Percentiles rank a stretch among this genome's conserved stretches.
phyloP scores from a whole-genome alignment of 2,329 filamentous ascomycete genomes.

The Aaosphaeria arxii region DNA sequence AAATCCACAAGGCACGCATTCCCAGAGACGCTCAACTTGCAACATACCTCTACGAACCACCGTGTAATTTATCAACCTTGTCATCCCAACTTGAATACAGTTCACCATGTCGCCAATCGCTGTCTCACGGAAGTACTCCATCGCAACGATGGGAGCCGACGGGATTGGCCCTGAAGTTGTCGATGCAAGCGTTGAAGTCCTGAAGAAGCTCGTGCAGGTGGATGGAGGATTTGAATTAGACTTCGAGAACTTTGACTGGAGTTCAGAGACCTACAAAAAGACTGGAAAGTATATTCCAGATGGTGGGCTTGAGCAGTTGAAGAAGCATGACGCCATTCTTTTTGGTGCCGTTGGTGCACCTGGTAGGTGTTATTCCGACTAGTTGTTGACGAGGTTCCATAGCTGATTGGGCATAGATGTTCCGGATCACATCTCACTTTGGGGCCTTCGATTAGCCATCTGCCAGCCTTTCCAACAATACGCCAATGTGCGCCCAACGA shows the following conservation, averaged over 20 bases:
- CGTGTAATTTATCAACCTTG: too few relatives aligned
- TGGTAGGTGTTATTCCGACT: conserved; percentile 17
- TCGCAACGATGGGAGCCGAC: conserved; percentile 60
- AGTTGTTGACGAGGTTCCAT: not conserved
- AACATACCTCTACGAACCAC: too few relatives aligned
- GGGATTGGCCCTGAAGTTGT: conserved; percentile 70
- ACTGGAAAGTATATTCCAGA: conserved; percentile 59
- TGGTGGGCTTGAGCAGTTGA: conserved; percentile 50
- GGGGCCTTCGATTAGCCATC: conserved; percentile 65
- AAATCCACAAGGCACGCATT: too few relatives aligned
- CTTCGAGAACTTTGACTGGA: conserved; percentile 66
- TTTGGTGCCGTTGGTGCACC: conserved; percentile 61
- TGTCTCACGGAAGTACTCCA: conserved; percentile 20
- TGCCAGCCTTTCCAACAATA: conserved; percentile 67
- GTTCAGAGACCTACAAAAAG: conserved; percentile 63
- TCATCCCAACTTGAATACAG: not conserved
- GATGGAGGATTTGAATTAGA: conserved; percentile 58
- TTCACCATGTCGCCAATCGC: conserved; percentile 23
- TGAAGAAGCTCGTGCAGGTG: conserved; percentile 53
- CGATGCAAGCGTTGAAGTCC: conserved; percentile 59
- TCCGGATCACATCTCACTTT: conserved; percentile 65
- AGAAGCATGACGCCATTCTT: conserved; percentile 54
- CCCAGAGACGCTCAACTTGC: too few relatives aligned
- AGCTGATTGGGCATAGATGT: conserved; percentile 46
- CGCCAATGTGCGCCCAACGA: conserved; percentile 60